Conservation (phyloP, 768 basidiomycete genomes). For the Leccinellum albellum region DNA sequence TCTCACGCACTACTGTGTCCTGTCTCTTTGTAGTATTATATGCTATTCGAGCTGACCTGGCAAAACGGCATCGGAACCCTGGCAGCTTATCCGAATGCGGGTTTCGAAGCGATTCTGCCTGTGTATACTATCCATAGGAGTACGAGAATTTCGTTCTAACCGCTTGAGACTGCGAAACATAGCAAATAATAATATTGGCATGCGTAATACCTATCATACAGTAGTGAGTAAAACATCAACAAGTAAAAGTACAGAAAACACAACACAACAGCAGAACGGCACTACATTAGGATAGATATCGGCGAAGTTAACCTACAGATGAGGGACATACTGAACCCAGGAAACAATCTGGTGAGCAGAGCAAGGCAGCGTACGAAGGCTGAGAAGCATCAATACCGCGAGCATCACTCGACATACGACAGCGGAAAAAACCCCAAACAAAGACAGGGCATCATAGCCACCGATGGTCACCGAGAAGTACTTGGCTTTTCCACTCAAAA, state of each 20-base stretch:
- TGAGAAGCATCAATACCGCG: not conserved
- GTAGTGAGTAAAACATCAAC: not conserved
- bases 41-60: not conserved
- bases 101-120: too few relatives aligned
- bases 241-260: not conserved
- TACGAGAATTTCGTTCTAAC: too few relatives aligned
- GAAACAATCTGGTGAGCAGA: not conserved
- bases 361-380: not conserved
- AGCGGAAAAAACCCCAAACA: not conserved
- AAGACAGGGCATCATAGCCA: not conserved
- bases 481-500: not conserved
- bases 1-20: not conserved
- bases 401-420: not conserved
- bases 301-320: not conserved
- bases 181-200: too few relatives aligned
- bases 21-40: constrained; percentile 5
- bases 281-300: not conserved
- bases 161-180: too few relatives aligned
- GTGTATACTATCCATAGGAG: too few relatives aligned
- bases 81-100: too few relatives aligned
- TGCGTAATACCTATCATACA: not conserved
- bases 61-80: too few relatives aligned
- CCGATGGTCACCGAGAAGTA: not conserved
- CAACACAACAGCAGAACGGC: not conserved
- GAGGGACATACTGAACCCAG: not conserved